Evolutionary conservation across 2,329 filamentous ascomycete genomes (phyloP).

Genomic region (Madurella mycetomatis): DNA sequence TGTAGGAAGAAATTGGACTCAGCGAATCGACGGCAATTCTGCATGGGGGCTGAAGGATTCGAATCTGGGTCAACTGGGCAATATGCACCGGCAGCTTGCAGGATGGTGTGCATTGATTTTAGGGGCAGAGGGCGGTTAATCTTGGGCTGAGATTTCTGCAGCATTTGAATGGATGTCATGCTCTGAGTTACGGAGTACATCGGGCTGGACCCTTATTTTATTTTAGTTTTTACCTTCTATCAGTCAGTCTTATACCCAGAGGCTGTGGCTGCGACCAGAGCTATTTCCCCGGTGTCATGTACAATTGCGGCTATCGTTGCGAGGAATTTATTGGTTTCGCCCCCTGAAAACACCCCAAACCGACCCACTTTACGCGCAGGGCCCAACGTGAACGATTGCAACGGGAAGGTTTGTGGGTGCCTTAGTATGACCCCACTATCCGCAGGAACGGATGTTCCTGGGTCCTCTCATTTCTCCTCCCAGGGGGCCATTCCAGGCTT

Average conservation of each 20-base stretch:
- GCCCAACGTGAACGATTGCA: not conserved
- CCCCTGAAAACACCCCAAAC: not conserved
- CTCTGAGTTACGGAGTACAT: too few relatives aligned
- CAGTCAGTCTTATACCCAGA: too few relatives aligned
- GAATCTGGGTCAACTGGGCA: not conserved
- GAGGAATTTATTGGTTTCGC: not conserved
- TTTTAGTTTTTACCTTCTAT: too few relatives aligned
- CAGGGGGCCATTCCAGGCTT: not conserved
- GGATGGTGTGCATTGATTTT: too few relatives aligned
- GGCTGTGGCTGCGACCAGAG: too few relatives aligned
- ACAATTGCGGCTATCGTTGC: too few relatives aligned
- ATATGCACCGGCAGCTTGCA: not conserved
- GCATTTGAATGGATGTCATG: too few relatives aligned
- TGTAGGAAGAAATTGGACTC: too few relatives aligned
- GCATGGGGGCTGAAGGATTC: conserved; percentile 10
- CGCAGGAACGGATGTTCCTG: not conserved
- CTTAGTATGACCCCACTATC: not conserved
- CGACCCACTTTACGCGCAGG: not conserved
- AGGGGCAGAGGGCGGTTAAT: too few relatives aligned
- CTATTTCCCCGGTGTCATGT: too few relatives aligned
- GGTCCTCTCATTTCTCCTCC: not conserved
- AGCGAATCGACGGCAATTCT: not conserved
- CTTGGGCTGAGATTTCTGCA: too few relatives aligned
- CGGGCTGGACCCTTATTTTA: too few relatives aligned
- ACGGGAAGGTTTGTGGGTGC: not conserved